Percentiles rank a stretch among this genome's conserved stretches.
phyloP scores from a whole-genome alignment of 106 monocot species.

The Chionographis japonica region DNA sequence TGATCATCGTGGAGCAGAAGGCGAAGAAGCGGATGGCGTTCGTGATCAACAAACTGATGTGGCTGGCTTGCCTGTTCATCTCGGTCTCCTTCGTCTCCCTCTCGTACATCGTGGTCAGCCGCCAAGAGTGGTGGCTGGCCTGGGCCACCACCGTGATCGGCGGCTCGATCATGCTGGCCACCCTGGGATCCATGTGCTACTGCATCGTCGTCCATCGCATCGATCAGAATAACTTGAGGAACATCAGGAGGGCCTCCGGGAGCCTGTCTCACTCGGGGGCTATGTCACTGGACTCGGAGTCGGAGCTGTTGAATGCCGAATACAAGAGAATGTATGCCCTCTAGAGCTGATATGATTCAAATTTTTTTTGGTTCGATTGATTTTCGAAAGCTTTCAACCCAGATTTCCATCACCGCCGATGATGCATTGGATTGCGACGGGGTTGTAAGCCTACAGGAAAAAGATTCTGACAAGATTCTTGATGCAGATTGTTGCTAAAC shows the following conservation, averaged over 20 bases:
- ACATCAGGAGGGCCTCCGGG: slow-evolving; percentile 29
- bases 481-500: too few relatives aligned
- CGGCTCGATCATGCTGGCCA: slow-evolving; percentile 34
- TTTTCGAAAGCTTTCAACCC: too few relatives aligned
- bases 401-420: too few relatives aligned
- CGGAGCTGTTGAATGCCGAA: slow-evolving; percentile 42
- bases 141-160: slow-evolving; percentile 37
- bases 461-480: too few relatives aligned
- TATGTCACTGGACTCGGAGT: slow-evolving; percentile 27
- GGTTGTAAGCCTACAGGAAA: too few relatives aligned
- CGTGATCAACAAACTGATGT: slow-evolving; percentile 76
- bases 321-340: slow-evolving; percentile 58
- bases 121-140: slow-evolving; percentile 38
- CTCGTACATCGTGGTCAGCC: slow-evolving; percentile 43
- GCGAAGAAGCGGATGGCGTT: slow-evolving; percentile 58
- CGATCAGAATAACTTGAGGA: slow-evolving; percentile 47
- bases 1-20: slow-evolving; percentile 49
- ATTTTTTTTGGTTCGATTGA: too few relatives aligned
- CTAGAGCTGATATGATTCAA: slow-evolving; percentile 6
- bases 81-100: slow-evolving; percentile 52
- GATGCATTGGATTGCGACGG: too few relatives aligned
- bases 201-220: slow-evolving; percentile 38
- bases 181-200: slow-evolving; percentile 52
- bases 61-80: slow-evolving; percentile 60
- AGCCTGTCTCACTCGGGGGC: slow-evolving; percentile 32